Evolutionary conservation across 2,329 filamentous ascomycete species (phyloP), one percentile per base, ranked within the genome.

Genomic region (Ophiostoma tasmaniense): DNA sequence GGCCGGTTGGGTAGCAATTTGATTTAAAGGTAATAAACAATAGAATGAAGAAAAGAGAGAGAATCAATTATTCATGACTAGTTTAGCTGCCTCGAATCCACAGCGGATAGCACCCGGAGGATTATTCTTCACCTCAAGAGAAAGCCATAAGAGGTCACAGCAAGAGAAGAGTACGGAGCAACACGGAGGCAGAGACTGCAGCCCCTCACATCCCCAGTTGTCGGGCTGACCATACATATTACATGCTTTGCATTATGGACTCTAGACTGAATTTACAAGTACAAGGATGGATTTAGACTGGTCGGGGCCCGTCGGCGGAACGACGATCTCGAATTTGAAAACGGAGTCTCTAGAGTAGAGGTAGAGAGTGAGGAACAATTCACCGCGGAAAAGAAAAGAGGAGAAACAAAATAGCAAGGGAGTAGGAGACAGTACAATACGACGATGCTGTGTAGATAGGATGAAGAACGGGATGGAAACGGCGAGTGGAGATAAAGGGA

Each of bases 161-260:
- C n/a, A n/a, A n/a, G n/a, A n/a, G n/a, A n/a, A n/a, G n/a, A n/a
- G n/a, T n/a, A n/a, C 55, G 55, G 55, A 61, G 55, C 55, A 61
- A 30, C 6, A 61, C 55, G 55, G 55, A n/a, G 30, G 55, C 55
- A 61, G 55, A 61, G 55, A 28, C 55, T 61, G 50, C 22, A 25
- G 42, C 42, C 42, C 42, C 42, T 45, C 42, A 45, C 42, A 55
- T n/a, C 50, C 50, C 50, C 50, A 61, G 55, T 61, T 14, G 55
- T 30, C 55, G 55, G 55, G 55, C 55, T 61, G 55, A 30, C 55
- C 55, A 61, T 61, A 59, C 55, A 59, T 30, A 33, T 59, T 61
- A 61, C 55, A 61, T 61, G 55, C 55, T 61, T 59, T 61, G n/a
- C 11, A 42, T 42, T 42, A 33, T 33, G 33, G 33, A 33, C 8